Percentiles rank a stretch among this genome's conserved stretches.
These are phyloP conservation scores for Jatropha curcas DNA, from an alignment of 345 rosid species.

Conservation along the genomic window DNA sequence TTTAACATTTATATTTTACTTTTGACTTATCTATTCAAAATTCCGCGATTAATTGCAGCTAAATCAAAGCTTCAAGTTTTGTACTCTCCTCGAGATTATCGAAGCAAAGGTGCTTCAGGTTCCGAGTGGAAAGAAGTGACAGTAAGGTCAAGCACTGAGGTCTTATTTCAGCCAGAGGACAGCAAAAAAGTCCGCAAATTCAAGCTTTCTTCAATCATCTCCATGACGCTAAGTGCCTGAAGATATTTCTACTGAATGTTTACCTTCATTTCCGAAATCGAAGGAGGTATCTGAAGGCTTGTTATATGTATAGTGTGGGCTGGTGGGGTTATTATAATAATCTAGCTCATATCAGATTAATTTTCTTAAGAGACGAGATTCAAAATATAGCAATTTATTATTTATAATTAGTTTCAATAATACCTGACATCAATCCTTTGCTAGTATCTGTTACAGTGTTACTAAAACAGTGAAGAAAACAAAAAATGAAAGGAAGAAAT, in stretches of 20 bases:
- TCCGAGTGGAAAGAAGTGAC: slow-evolving; percentile 77
- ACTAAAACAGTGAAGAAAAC: too few relatives aligned
- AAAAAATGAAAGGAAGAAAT: too few relatives aligned
- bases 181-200: slow-evolving; percentile 60
- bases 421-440: too few relatives aligned
- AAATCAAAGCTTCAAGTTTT: slow-evolving; percentile 72
- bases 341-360: not conserved
- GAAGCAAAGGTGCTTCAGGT: slow-evolving; percentile 69
- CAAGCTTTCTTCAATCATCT: slow-evolving; percentile 69
- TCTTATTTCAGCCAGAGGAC: slow-evolving; percentile 63
- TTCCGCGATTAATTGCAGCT: slow-evolving; percentile 47
- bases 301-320: too few relatives aligned
- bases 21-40: not conserved
- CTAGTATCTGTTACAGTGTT: too few relatives aligned
- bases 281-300: not conserved
- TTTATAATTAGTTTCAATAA: too few relatives aligned
- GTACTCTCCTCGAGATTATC: slow-evolving; percentile 75
- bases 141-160: slow-evolving; percentile 79
- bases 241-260: not conserved
- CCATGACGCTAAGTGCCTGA: slow-evolving; percentile 70
- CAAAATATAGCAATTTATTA: too few relatives aligned
- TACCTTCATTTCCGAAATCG: not conserved
- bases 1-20: not conserved
- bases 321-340: not conserved
- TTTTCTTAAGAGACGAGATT: not conserved